Evolutionary conservation across 441 rosid species (phyloP).

Genomic region (Syzygium syzygioides): DNA sequence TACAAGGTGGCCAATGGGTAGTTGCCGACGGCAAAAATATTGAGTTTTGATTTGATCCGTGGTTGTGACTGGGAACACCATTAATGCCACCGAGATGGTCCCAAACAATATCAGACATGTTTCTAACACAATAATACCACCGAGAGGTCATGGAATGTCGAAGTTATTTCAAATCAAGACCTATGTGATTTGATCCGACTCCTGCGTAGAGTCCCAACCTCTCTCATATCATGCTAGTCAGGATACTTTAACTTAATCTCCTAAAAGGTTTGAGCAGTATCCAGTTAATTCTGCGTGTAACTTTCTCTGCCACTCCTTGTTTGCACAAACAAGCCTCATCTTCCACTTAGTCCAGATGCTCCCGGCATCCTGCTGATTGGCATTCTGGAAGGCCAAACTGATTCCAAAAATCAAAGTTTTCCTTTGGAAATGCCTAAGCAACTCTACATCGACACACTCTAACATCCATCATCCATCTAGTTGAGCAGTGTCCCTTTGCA

Average conservation of each 20-base stretch:
- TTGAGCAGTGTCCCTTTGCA: not conserved
- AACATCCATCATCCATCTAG: not conserved
- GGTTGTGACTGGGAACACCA: not conserved
- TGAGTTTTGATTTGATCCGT: not conserved
- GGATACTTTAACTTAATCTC: no score
- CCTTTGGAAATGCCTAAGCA: not conserved
- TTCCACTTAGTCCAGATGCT: not conserved
- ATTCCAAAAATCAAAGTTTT: not conserved
- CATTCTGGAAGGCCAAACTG: not conserved
- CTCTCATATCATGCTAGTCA: no score
- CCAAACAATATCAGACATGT: not conserved
- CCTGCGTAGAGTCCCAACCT: not conserved
- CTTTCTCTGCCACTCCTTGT: not conserved
- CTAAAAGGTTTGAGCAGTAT: no score
- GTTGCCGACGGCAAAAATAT: not conserved
- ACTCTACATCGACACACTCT: not conserved
- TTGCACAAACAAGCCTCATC: not conserved
- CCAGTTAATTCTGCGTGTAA: no score
- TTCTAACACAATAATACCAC: not conserved
- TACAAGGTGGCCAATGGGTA: not conserved
- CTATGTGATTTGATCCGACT: not conserved
- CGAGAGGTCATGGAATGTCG: not conserved
- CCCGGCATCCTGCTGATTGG: not conserved
- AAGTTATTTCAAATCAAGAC: not conserved
- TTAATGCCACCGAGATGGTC: not conserved